These are phyloP conservation scores for Wickerhamomyces ciferrii DNA, from an alignment of 805 yeast species.

Conservation along the genomic window DNA sequence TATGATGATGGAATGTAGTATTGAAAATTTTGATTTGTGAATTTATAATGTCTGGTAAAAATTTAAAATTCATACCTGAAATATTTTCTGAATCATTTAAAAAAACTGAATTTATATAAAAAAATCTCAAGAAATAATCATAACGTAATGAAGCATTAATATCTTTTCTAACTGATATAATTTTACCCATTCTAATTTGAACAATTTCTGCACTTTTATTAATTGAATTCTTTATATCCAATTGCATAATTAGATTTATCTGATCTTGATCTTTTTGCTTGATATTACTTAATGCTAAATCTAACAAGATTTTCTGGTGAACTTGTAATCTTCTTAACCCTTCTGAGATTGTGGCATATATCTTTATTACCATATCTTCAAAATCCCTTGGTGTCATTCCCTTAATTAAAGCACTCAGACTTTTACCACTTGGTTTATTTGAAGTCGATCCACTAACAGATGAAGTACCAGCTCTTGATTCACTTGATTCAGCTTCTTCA, in stretches of 20 bases:
- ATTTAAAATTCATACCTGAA: conserved; percentile 54
- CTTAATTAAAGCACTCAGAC: conserved; percentile 41
- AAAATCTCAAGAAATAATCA: conserved; percentile 62
- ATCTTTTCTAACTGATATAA: conserved; percentile 72
- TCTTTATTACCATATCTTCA: conserved; percentile 58
- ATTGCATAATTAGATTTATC: conserved; percentile 39
- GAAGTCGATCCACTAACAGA: conserved; percentile 7
- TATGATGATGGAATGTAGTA: conserved; percentile 46
- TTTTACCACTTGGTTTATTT: conserved; percentile 22
- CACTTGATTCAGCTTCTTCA: conserved; percentile 25
- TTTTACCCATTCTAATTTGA: conserved; percentile 72
- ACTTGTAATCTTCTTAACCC: conserved; percentile 66
- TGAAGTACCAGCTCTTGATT: conserved; percentile 6
- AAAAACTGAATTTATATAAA: conserved; percentile 61
- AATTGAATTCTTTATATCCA: conserved; percentile 65
- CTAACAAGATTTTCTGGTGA: conserved; percentile 77
- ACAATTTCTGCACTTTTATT: conserved; percentile 63
- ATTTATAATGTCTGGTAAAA: conserved; percentile 63
- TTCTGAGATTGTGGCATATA: conserved; percentile 62
- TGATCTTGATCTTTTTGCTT: conserved; percentile 27
- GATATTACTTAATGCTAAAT: conserved; percentile 48
- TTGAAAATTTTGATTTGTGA: conserved; percentile 60
- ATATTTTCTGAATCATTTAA: conserved; percentile 79
- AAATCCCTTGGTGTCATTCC: conserved; percentile 71
- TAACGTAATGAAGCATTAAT: conserved; percentile 53